Base-by-base conservation (phyloP, 352 stramenopile species). In the Thalassiosira livingstoniorum region DNA sequence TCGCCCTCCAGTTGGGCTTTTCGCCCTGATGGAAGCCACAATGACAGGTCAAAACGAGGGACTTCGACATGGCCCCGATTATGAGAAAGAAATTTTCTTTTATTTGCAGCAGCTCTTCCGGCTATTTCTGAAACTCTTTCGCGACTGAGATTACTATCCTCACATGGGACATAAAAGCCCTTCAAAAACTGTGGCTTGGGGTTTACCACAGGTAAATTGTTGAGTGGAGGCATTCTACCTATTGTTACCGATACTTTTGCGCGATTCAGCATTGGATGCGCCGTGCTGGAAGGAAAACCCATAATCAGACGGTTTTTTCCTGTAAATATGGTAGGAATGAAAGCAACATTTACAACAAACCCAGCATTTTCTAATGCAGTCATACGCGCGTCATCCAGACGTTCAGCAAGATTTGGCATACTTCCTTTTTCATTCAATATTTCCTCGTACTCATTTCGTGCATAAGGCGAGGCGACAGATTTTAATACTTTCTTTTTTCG, bases 1-100 rank as follows among this genome's bases (percentile, higher is more conserved):
- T 60, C 57, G 29, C 25, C 43, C 32, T 69, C 42, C 57, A 32
- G 7, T 39, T 65, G 13, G 5, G 21, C 4, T 27, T 42, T 13
- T 10, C 27, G 21, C 11, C 1, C 39, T 60, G n/a, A 58, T 43
- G 77, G 70, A n/a, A 84, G 47, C 77, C 77, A 84, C 29, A 84
- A 64, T 21, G 77, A 84, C n/a, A 84, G n/a, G 64, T 84, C 77
- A 42, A 80, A 62, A 18, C 67, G 68, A n/a, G 77, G 77, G 61
- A 37, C 37, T 58, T 67, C 57, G 18, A 39, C 43, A 72, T 84
- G 68, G 39, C 68, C 73, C 13, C 70, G 31, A 55, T 80, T 75
- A 31, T 84, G 77, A 62, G 80, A 75, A 21, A 80, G 21, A 62
- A 69, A n/a, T 23, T 84, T 84, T 45, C 77, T 32, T 29, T 53